Evolutionary conservation across 1,284 basidiomycete genomes (phyloP).

Genomic region (Violaceomyces palustris): DNA sequence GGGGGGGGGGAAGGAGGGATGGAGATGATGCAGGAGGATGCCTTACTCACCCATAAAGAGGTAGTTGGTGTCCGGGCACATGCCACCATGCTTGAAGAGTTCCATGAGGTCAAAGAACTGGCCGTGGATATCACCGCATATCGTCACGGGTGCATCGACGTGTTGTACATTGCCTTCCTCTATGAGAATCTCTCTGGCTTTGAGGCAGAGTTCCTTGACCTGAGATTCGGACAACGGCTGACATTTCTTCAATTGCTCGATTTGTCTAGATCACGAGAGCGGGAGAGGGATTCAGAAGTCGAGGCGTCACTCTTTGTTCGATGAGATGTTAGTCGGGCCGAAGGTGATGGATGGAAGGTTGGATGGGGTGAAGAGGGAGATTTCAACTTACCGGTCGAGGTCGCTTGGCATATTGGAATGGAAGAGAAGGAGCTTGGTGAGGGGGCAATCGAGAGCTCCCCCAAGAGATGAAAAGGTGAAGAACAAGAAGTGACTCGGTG

Average conservation of each 20-base stretch:
- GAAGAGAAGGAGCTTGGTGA: too few species aligned
- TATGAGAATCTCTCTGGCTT: conserved; percentile 85
- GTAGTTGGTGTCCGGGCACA: conserved; percentile 93
- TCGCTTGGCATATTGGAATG: conserved; percentile 29
- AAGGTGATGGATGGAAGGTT: too few species aligned
- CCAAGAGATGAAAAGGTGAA: too few species aligned
- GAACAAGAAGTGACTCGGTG: too few species aligned
- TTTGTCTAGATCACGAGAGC: too few species aligned
- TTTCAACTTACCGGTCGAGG: conserved; percentile 27
- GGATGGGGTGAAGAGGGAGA: too few species aligned
- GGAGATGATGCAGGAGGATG: too few species aligned
- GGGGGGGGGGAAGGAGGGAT: not conserved
- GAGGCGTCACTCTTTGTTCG: too few species aligned
- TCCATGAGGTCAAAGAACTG: conserved; percentile 98
- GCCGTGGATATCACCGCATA: conserved; percentile 98
- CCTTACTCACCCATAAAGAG: conserved; percentile 93
- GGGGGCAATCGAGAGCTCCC: too few species aligned
- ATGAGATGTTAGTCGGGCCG: too few species aligned
- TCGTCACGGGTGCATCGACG: conserved; percentile 93
- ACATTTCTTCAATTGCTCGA: conserved; percentile 45
- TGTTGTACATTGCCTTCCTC: conserved; percentile 97
- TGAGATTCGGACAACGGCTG: conserved; percentile 44
- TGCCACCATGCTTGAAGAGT: conserved; percentile 89
- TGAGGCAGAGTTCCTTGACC: conserved; percentile 67
- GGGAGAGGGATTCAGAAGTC: too few species aligned